Evolutionary conservation across 2,329 filamentous ascomycete species (phyloP).

Genomic region (Cucurbitaria berberidis): DNA sequence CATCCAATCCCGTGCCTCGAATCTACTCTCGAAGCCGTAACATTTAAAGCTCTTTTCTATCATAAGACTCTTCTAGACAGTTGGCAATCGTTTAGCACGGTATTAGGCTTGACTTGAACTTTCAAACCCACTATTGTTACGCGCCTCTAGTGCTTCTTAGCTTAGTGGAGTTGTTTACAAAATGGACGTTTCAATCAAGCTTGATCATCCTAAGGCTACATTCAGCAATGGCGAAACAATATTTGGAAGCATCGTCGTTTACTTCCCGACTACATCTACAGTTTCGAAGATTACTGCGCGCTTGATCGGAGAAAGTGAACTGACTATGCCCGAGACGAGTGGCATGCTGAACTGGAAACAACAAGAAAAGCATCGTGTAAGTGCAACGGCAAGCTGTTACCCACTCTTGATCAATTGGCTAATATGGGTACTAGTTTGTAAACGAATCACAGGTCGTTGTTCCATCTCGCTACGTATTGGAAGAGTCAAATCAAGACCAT

Average conservation of each 20-base stretch:
- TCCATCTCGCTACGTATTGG: not conserved
- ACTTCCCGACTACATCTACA: conserved; percentile 11
- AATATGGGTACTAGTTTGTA: conserved; percentile 6
- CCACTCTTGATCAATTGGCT: too few species aligned
- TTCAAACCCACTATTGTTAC: not conserved
- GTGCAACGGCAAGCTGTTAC: not conserved
- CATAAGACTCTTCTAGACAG: too few species aligned
- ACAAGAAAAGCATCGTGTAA: conserved; percentile 9
- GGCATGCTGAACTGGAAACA: conserved; percentile 11
- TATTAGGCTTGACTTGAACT: too few species aligned
- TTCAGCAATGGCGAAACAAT: conserved; percentile 14
- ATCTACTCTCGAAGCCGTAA: too few species aligned
- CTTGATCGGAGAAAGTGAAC: conserved; percentile 12
- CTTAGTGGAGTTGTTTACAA: not conserved
- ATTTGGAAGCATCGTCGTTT: conserved; percentile 9
- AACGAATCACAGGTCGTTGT: conserved; percentile 7
- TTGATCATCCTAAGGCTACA: conserved; percentile 2
- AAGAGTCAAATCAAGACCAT: not conserved
- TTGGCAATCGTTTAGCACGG: too few species aligned
- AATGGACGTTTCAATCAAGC: conserved; percentile 16
- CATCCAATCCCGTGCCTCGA: too few species aligned
- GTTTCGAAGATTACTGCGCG: conserved; percentile 12
- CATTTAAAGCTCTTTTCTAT: too few species aligned
- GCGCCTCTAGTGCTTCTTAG: not conserved
- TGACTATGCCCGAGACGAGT: conserved; percentile 5